These are phyloP conservation scores for Lactifluus subvellereus DNA, from an alignment of 768 basidiomycete genomes.

Conservation along the genomic window DNA sequence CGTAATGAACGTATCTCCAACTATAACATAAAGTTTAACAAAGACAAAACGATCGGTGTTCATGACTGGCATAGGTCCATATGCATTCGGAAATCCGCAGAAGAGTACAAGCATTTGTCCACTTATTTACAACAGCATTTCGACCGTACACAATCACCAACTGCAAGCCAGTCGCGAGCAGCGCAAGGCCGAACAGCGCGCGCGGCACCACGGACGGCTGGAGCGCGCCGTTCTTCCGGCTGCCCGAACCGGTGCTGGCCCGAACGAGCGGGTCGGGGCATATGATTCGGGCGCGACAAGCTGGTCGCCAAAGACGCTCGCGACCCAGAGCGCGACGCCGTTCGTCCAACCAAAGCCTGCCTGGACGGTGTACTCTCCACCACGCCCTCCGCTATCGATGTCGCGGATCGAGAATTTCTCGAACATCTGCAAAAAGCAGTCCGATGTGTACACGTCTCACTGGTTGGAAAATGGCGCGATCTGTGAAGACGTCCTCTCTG, in stretches of 20 bases:
- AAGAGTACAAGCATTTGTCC: too few relatives aligned
- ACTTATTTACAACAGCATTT: not conserved
- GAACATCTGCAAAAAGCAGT: slow-evolving; percentile 53
- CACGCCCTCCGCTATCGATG: slow-evolving; percentile 70
- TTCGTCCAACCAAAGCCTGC: slow-evolving; percentile 90
- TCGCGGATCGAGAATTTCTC: slow-evolving; percentile 82
- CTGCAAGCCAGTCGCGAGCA: not conserved
- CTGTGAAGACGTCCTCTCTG: too few relatives aligned
- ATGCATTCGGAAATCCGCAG: too few relatives aligned
- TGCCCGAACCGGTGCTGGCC: not conserved
- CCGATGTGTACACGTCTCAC: too few relatives aligned
- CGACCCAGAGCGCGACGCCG: slow-evolving; percentile 71
- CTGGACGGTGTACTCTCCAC: slow-evolving; percentile 83
- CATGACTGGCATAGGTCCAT: too few relatives aligned
- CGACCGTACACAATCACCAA: not conserved
- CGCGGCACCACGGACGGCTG: not conserved
- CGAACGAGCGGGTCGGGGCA: slow-evolving; percentile 46
- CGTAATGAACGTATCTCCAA: too few relatives aligned
- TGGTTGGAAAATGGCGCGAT: too few relatives aligned
- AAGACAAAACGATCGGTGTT: too few relatives aligned
- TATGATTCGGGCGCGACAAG: slow-evolving; percentile 53
- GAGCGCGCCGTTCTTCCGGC: not conserved
- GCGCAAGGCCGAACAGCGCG: not conserved
- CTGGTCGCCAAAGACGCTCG: slow-evolving; percentile 55
- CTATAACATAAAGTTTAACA: too few relatives aligned